Conservation (phyloP, 2,329 filamentous ascomycete species). For the Xylariaceae sp. region DNA sequence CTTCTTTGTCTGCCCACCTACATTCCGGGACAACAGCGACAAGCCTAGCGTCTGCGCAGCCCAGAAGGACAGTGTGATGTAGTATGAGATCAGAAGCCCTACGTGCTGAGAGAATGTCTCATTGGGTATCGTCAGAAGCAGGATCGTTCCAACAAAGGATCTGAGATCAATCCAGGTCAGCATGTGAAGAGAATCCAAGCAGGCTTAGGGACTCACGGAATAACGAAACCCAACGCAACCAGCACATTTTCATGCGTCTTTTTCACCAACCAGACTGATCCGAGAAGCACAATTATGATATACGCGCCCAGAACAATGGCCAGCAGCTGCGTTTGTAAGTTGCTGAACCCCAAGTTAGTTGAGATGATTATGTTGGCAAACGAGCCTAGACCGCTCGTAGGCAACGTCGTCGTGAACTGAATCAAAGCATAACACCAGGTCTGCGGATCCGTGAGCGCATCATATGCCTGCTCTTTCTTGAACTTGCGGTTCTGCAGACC, state of each 20-base stretch:
- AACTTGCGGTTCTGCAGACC: constrained; percentile 53
- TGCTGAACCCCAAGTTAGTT: constrained; percentile 58
- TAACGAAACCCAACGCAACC: constrained; percentile 59
- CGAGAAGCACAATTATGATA: constrained; percentile 65
- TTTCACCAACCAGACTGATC: constrained; percentile 62
- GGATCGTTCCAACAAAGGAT: constrained; percentile 65
- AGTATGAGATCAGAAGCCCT: constrained; percentile 67
- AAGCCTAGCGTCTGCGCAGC: constrained; percentile 63
- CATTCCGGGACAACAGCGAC: constrained; percentile 62
- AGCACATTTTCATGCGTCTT: constrained; percentile 64
- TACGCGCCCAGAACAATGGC: constrained; percentile 71
- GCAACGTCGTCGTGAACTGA: constrained; percentile 65
- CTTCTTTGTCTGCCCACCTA: constrained; percentile 42
- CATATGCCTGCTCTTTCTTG: constrained; percentile 42
- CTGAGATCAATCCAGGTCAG: constrained; percentile 33
- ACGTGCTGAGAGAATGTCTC: constrained; percentile 53
- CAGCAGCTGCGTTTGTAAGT: constrained; percentile 64
- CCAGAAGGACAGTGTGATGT: constrained; percentile 74
- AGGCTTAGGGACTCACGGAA: constrained; percentile 48
- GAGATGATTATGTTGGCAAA: constrained; percentile 70
- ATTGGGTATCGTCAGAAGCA: constrained; percentile 64
- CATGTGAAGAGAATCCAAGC: no score
- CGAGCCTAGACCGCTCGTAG: constrained; percentile 65
- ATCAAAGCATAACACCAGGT: constrained; percentile 60
- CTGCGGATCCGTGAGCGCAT: constrained; percentile 60